Percentiles rank a stretch among this genome's conserved stretches.
Conservation (phyloP, 2,329 filamentous ascomycete genomes). For the Arthrobotrys entomopaga region DNA sequence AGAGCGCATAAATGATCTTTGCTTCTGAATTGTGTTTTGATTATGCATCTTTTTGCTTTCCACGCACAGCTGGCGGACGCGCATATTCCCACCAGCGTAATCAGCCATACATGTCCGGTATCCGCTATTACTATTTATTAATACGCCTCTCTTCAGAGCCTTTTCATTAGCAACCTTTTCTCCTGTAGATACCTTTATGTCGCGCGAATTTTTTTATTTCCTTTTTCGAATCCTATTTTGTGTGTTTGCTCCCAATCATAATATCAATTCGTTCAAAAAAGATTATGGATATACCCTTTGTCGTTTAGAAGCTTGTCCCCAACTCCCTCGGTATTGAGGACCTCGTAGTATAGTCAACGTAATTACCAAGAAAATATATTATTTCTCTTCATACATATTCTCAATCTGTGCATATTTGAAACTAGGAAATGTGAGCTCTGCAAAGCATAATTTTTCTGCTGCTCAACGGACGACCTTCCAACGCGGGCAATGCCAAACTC, state of each 20-base stretch:
- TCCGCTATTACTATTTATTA: constrained; percentile 1
- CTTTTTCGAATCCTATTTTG: neutral
- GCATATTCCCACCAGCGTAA: constrained; percentile 25
- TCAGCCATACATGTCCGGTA: neutral
- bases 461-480: neutral
- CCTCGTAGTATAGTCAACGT: constrained; percentile 18
- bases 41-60: constrained; percentile 1
- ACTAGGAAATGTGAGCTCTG: constrained; percentile 11
- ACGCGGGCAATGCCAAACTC: neutral
- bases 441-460: neutral
- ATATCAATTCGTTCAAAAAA: constrained; percentile 12
- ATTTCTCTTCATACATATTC: constrained; percentile 1
- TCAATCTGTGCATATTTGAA: neutral
- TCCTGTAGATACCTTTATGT: constrained; percentile 50
- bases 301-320: constrained; percentile 40
- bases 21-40: constrained; percentile 2
- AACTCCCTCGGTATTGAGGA: neutral
- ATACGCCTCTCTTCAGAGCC: constrained; percentile 15
- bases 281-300: constrained; percentile 51
- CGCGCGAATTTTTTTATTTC: constrained; percentile 11
- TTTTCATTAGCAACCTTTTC: constrained; percentile 13
- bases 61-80: constrained; percentile 10
- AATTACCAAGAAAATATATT: constrained; percentile 17
- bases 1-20: constrained; percentile 3
- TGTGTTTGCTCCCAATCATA: constrained; percentile 16